phyloP scores from a whole-genome alignment of 257 asterid species.

The Lithospermum erythrorhizon region DNA sequence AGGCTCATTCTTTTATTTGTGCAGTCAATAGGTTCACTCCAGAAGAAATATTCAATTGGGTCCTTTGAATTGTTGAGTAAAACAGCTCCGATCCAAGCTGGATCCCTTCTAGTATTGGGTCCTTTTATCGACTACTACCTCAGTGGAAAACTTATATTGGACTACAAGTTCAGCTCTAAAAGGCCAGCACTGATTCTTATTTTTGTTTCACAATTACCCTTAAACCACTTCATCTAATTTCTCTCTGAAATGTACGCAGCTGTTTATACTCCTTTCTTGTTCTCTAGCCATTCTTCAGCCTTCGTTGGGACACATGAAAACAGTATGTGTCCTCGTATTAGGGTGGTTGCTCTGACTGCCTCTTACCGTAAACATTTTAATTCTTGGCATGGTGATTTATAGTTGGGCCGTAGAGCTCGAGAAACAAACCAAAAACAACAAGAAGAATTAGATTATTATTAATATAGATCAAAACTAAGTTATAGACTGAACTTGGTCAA shows the following conservation, averaged over 20 bases:
- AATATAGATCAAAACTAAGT: too few species aligned
- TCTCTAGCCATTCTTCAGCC: conserved; percentile 91
- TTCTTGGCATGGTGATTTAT: conserved; percentile 79
- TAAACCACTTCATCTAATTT: conserved; percentile 5
- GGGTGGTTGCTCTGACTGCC: conserved; percentile 95
- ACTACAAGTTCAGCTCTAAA: conserved; percentile 40
- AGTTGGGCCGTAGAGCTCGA: conserved; percentile 96
- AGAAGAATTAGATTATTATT: conserved; percentile 65
- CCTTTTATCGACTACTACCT: conserved; percentile 79
- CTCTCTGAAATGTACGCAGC: conserved; percentile 38
- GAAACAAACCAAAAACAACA: conserved; percentile 45
- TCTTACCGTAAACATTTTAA: conserved; percentile 79
- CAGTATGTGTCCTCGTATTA: conserved; percentile 79
- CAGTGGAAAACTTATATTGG: conserved; percentile 41
- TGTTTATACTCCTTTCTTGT: conserved; percentile 72
- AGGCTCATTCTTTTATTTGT: conserved; percentile 66
- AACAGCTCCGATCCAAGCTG: conserved; percentile 96
- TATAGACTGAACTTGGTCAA: conserved; percentile 47
- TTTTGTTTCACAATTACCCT: not conserved
- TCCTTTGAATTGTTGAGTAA: conserved; percentile 87
- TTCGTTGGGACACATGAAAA: conserved; percentile 99
- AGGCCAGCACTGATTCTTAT: too few species aligned
- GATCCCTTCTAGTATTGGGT: conserved; percentile 82
- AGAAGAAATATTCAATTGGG: conserved; percentile 89
- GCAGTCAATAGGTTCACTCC: conserved; percentile 98